These are phyloP conservation scores for Pneumocystis oryctolagi DNA, from an alignment of 1,139 yeast species.

Conservation along the genomic window DNA sequence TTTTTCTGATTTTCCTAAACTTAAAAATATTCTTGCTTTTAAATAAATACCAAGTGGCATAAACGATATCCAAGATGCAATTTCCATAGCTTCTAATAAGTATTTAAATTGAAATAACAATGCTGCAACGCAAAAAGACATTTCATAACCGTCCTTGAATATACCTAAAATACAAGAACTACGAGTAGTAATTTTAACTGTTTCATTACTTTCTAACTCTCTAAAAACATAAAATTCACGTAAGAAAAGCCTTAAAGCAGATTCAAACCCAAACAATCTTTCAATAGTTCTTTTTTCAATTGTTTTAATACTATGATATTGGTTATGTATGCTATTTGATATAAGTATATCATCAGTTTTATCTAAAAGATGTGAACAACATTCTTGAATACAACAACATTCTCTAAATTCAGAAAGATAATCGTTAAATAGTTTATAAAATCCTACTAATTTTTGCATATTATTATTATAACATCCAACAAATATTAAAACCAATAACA, in stretches of 20 bases:
- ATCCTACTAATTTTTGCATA: neutral
- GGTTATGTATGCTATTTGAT: neutral
- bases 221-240: neutral
- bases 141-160: neutral
- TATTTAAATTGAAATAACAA: neutral
- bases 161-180: neutral
- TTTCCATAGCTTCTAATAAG: neutral
- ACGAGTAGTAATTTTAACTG: neutral
- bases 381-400: neutral
- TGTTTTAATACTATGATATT: neutral
- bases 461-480: neutral
- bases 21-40: slow-evolving; percentile 1
- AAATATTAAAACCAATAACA: neutral
- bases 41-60: slow-evolving; percentile 1
- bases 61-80: neutral
- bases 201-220: neutral
- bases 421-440: neutral
- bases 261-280: neutral
- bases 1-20: neutral
- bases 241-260: neutral
- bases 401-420: neutral
- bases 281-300: neutral
- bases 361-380: neutral
- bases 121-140: neutral
- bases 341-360: neutral